Conservation (phyloP, 2,329 filamentous ascomycete species). For the Penicillium sp. region DNA sequence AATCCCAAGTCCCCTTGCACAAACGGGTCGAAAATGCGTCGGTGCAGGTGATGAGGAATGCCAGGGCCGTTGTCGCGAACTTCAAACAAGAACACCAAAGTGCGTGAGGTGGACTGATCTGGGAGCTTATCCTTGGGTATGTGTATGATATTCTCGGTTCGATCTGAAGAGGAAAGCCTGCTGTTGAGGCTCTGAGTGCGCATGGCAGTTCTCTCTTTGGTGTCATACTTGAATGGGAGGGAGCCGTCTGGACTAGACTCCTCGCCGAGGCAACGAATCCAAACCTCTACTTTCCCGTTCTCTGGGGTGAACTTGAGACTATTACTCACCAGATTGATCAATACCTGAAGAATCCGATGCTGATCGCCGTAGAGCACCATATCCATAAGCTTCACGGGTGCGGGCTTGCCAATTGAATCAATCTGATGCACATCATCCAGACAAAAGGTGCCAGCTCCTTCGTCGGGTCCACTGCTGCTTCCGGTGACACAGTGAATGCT, state of each 20-base stretch:
- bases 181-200: neutral
- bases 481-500: conserved; percentile 67
- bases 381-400: conserved; percentile 62
- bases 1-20: conserved; percentile 88
- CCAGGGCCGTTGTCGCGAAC: conserved; percentile 87
- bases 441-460: neutral
- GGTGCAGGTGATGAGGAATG: conserved; percentile 73
- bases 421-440: neutral
- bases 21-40: conserved; percentile 89
- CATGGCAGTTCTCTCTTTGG: neutral
- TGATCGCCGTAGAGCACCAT: conserved; percentile 93
- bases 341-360: conserved; percentile 85
- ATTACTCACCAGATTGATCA: conserved; percentile 79
- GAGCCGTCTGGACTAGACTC: neutral
- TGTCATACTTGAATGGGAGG: neutral
- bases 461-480: neutral
- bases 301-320: conserved; percentile 85
- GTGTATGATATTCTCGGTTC: neutral
- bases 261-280: conserved; percentile 65
- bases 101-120: conserved; percentile 58
- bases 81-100: conserved; percentile 81
- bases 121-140: neutral
- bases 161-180: neutral
- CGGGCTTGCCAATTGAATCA: conserved; percentile 31
- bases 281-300: conserved; percentile 72